Percentiles rank a stretch among this genome's conserved stretches.
Conservation (phyloP, 2,329 filamentous ascomycete species). For the Colletotrichum lindemuthianum region DNA sequence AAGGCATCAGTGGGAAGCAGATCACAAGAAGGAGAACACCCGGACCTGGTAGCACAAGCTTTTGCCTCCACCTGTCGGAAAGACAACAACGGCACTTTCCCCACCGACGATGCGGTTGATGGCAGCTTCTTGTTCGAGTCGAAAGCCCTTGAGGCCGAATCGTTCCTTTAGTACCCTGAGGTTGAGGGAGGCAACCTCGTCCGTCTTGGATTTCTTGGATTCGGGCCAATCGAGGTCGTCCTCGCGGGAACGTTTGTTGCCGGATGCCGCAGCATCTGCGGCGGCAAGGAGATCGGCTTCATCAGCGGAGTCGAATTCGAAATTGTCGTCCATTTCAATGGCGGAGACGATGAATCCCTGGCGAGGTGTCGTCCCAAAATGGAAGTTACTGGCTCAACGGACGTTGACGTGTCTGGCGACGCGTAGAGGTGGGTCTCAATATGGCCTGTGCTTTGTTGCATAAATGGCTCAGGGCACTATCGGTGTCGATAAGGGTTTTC, state of each 20-base stretch:
- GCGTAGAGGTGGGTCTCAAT: too few relatives aligned
- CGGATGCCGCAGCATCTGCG: not conserved
- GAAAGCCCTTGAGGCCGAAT: conserved; percentile 53
- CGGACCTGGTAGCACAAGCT: conserved; percentile 59
- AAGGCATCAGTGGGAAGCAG: not conserved
- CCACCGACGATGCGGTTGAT: conserved; percentile 51
- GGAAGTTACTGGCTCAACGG: too few relatives aligned
- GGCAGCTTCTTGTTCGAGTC: conserved; percentile 56
- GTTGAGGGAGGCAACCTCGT: conserved; percentile 30
- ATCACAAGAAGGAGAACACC: not conserved
- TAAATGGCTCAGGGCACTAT: too few relatives aligned
- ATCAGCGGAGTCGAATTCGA: not conserved
- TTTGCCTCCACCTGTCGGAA: conserved; percentile 61
- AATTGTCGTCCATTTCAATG: too few relatives aligned
- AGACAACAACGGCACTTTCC: conserved; percentile 54
- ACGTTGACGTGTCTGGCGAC: too few relatives aligned
- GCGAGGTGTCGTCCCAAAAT: too few relatives aligned
- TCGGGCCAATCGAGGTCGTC: not conserved
- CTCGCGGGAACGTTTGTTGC: not conserved
- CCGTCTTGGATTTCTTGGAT: conserved; percentile 6
- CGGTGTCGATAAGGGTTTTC: too few relatives aligned
- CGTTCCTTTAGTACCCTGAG: conserved; percentile 47
- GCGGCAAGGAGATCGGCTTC: conserved; percentile 22
- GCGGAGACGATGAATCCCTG: too few relatives aligned
- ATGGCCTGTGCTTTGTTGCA: too few relatives aligned